Base-by-base conservation (phyloP, 306 rosid species). In the Geum urbanum region DNA sequence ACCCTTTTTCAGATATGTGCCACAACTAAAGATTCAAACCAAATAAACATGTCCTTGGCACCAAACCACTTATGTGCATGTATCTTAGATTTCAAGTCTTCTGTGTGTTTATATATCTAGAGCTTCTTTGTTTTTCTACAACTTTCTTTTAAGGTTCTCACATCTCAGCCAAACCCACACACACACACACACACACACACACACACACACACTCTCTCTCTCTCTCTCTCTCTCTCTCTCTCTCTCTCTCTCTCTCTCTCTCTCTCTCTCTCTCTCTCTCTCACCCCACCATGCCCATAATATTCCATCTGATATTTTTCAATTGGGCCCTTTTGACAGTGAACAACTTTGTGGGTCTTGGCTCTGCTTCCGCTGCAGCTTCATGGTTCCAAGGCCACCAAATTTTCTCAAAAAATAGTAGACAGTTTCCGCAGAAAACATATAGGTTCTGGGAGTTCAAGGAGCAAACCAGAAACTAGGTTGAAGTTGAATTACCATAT, bases 381-480 rank as follows among this genome's bases (percentile, higher is more conserved):
- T 79, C 92, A 47, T 82, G 86, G 47, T 92, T 80, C 78, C 87
- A 89, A 13, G 40, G 8, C 9, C 69, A 85, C 64, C 87, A 85
- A 24, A 63, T 59, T 75, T 66, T 88, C 20, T 82, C 76, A 37
- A 82, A 76, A 78, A 61, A 67, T 62, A 67, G 74, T 66, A 59
- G 78, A 56, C 56, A 69, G 27, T 90, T 90, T 73, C 90, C 86
- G 89, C 91, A 77, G 79, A 92, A 86, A 82, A 82, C 91, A 4
- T 90, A 90, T 43, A 85, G 85, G 77, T 90, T 92, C 71, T 90
- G 97, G 96, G 82, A 81, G 76, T 92, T 88, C 72, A 81, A 79
- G 54, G 96, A 92, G 79, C 57, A 84, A 69, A 83, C 79, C 76
- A 83, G 85, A 20, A 82, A 73, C 48, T 92, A 97, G 98, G 84